These are phyloP conservation scores for Porphyrellus cyaneotinctus DNA, from an alignment of 768 basidiomycete genomes.

Conservation along the genomic window DNA sequence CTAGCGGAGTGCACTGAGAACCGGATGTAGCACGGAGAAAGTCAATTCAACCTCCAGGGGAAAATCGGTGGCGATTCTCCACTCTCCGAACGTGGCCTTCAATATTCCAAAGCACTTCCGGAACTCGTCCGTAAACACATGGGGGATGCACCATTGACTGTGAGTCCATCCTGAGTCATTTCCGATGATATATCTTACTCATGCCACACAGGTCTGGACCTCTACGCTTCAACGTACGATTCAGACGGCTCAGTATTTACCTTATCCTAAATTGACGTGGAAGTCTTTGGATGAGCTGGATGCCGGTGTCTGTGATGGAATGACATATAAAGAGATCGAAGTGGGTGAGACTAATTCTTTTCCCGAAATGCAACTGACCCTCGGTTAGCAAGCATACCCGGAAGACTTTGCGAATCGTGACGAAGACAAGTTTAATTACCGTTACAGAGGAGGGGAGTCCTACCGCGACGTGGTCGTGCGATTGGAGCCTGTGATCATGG, in stretches of 20 bases:
- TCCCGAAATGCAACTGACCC: neutral
- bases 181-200: neutral
- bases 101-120: slow-evolving; percentile 85
- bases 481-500: slow-evolving; percentile 98
- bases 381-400: slow-evolving; percentile 77
- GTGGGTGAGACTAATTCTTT: slow-evolving; percentile 37
- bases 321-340: slow-evolving; percentile 99
- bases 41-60: slow-evolving; percentile 92
- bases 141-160: slow-evolving; percentile 83
- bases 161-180: slow-evolving; percentile 34
- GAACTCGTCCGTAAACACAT: slow-evolving; percentile 86
- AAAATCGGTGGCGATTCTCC: slow-evolving; percentile 97
- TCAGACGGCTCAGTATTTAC: slow-evolving; percentile 78
- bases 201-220: slow-evolving; percentile 82
- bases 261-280: slow-evolving; percentile 94
- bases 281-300: slow-evolving; percentile 98
- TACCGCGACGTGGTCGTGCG: slow-evolving; percentile 96
- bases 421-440: slow-evolving; percentile 99
- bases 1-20: slow-evolving; percentile 5
- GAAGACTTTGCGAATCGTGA: slow-evolving; percentile 98
- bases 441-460: slow-evolving; percentile 95
- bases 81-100: slow-evolving; percentile 76
- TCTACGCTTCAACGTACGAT: slow-evolving; percentile 94
- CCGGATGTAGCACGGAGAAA: slow-evolving; percentile 83
- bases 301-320: slow-evolving; percentile 98